Base-by-base conservation (phyloP, 148 eudicot genomes). In the Fallopia convolvulus region DNA sequence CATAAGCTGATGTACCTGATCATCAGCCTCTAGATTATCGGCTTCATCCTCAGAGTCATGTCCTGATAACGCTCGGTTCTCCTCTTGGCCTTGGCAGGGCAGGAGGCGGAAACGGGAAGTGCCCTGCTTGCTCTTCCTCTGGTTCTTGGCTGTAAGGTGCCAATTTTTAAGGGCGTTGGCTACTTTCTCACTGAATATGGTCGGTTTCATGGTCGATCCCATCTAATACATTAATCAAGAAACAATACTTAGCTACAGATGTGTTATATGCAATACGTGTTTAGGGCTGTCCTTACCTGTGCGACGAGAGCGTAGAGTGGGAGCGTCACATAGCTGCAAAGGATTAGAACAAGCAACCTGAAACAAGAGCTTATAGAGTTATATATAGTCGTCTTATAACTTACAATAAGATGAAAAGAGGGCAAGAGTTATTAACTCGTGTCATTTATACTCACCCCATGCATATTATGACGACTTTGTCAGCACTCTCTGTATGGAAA, bases 301-400 rank as follows among this genome's bases (percentile, higher is more conserved):
- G 86, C 84, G 23, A 88, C 91, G 23, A 88, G 48, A 39, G 91
- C 91, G 71, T 88, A 88, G 18, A 86, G 85, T 33, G 91, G 91
- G 17, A 88, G 86, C 76, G 86, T 88, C 30, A 86, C 83, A 36
- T 88, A 88, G 79, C 91, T 86, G 91, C 91, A 88, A 2, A 86
- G 81, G 70, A 86, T 81, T 17, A 84, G 89, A 26, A 83, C 65
- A 32, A 88, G 46, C 18, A 88, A 75, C 80, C 91, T 88, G 85
- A 41, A 10, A 48, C 52, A 48, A 48, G 52, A 48, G 14, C 52
- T 12, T 48, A 48, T 48, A 48, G 52, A 48, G 50, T 9, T 33
- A 36, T 23, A 36, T 33, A 36, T 23, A 36, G 39, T 36, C 10
- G 47, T 39, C 12, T 12, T 72, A 72, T 18, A 6, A 42, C 50